Evolutionary conservation across 441 rosid species (phyloP).

Genomic region (Gossypium laxum): DNA sequence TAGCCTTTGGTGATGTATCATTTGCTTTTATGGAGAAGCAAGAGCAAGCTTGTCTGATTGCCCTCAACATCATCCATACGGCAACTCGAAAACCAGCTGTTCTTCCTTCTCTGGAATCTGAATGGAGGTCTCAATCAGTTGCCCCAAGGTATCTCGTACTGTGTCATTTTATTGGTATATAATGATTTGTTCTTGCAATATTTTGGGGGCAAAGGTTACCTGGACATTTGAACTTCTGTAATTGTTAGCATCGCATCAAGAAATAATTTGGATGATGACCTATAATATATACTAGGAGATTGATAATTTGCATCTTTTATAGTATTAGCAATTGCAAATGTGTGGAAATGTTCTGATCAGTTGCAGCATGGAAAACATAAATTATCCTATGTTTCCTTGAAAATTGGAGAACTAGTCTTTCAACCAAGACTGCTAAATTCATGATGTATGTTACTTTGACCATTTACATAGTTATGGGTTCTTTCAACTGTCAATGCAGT

Average conservation of each 20-base stretch:
- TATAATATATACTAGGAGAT: neutral
- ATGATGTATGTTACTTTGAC: neutral
- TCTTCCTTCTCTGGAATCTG: constrained; percentile 71
- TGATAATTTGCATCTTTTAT: constrained; percentile 6
- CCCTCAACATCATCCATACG: constrained; percentile 58
- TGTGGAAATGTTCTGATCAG: neutral
- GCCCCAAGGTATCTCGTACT: constrained; percentile 55
- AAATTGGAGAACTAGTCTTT: neutral
- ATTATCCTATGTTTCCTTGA: neutral
- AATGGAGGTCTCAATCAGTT: constrained; percentile 76
- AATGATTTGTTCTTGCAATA: constrained; percentile 6
- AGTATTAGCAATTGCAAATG: neutral
- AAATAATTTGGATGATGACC: constrained; percentile 1
- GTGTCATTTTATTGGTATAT: constrained; percentile 6
- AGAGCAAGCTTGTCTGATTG: constrained; percentile 47
- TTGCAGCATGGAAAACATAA: neutral
- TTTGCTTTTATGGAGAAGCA: constrained; percentile 44
- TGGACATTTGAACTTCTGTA: neutral
- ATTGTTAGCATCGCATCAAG: neutral
- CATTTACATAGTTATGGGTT: constrained; percentile 18
- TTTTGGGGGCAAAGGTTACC: constrained; percentile 3
- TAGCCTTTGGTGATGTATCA: constrained; percentile 55
- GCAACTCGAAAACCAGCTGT: constrained; percentile 65
- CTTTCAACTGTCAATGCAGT: constrained; percentile 37
- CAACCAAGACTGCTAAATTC: constrained; percentile 5